A percentile compares a stretch with the other conserved stretches of the same genome.
phyloP scores from a whole-genome alignment of 2,329 filamentous ascomycete genomes.

The Diaporthe helianthi region DNA sequence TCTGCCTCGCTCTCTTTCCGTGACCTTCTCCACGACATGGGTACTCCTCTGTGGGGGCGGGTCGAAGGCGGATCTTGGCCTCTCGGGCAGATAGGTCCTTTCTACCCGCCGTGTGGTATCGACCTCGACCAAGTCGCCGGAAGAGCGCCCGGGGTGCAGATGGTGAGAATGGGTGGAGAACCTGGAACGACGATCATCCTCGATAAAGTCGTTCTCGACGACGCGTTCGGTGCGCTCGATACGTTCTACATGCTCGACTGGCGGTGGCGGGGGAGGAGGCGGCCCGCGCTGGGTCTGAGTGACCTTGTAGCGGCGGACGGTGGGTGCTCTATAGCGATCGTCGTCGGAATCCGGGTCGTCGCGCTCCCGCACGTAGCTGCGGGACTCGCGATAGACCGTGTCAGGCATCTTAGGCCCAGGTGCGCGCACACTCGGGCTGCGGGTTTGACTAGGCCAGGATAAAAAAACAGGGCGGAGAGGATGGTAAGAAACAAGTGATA shows the following conservation, averaged over 20 bases:
- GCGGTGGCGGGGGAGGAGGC: constrained; percentile 19
- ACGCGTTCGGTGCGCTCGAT: constrained; percentile 48
- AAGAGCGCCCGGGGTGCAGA: constrained; percentile 43
- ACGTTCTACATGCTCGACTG: constrained; percentile 45
- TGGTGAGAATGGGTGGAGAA: constrained; percentile 44
- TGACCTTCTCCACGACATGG: constrained; percentile 42
- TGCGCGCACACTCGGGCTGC: constrained; percentile 21
- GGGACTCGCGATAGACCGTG: constrained; percentile 45
- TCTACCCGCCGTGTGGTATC: constrained; percentile 49
- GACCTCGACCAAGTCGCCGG: constrained; percentile 51
- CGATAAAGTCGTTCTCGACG: constrained; percentile 43
- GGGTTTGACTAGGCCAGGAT: no score
- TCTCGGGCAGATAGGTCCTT: constrained; percentile 51
- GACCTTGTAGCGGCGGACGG: constrained; percentile 62
- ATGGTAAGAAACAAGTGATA: neutral
- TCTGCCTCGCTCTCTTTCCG: constrained; percentile 42
- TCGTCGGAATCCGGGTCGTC: constrained; percentile 50
- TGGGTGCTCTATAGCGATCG: constrained; percentile 52
- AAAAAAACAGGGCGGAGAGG: neutral
- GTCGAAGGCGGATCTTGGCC: constrained; percentile 60
- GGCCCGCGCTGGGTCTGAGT: constrained; percentile 41
- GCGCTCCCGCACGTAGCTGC: constrained; percentile 43
- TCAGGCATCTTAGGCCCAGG: constrained; percentile 40
- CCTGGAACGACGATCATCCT: constrained; percentile 55
- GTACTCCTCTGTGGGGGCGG: constrained; percentile 41